Conservation (phyloP, 2,329 filamentous ascomycete species). For the Aureobasidium zeae region DNA sequence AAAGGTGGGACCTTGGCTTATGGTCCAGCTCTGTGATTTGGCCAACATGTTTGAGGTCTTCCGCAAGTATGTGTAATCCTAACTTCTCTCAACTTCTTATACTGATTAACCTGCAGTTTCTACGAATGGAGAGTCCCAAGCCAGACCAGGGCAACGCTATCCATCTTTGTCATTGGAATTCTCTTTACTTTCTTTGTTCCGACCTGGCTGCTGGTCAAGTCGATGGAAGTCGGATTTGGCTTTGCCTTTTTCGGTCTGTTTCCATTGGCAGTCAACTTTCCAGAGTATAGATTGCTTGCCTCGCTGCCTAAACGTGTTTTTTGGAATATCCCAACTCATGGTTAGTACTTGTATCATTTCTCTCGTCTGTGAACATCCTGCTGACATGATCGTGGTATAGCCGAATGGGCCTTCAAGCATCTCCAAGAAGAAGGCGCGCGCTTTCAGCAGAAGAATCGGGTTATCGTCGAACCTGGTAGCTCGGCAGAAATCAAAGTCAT, state of each 20-base stretch:
- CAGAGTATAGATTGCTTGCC: not conserved
- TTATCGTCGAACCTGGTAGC: not conserved
- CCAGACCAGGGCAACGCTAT: not conserved
- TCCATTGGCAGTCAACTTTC: not conserved
- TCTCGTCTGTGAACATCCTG: not conserved
- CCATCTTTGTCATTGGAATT: not conserved
- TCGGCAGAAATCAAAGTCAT: not conserved
- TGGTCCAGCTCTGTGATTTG: constrained; percentile 4
- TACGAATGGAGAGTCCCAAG: constrained; percentile 7
- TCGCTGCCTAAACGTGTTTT: not conserved
- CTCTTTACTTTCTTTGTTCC: not conserved
- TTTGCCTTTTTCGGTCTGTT: constrained; percentile 1
- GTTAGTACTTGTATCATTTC: not conserved
- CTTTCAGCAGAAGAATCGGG: not conserved
- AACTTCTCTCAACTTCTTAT: not conserved
- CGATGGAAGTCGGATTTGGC: not conserved
- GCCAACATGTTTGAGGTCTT: constrained; percentile 5
- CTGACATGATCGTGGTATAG: not conserved
- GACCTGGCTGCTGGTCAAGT: not conserved
- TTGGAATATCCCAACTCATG: constrained; percentile 7
- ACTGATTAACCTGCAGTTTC: constrained; percentile 11
- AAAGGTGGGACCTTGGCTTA: not conserved
- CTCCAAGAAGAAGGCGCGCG: constrained; percentile 4
- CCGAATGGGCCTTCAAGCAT: constrained; percentile 1
- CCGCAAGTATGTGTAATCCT: not conserved